These are phyloP conservation scores for Naegleria lovaniensis DNA, from an alignment of 208 protist species.

Conservation along the genomic window DNA sequence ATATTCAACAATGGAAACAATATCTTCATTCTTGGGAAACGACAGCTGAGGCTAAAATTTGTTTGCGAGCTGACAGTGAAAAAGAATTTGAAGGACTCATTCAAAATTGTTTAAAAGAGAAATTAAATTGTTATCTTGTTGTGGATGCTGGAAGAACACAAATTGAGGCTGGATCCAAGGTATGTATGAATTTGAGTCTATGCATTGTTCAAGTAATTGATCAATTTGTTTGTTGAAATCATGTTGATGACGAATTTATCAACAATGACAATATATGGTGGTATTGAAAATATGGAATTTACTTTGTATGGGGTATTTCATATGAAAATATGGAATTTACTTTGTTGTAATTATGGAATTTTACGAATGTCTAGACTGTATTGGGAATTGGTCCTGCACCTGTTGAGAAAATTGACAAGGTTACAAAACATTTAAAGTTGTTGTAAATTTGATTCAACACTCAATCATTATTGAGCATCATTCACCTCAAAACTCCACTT, in stretches of 20 bases:
- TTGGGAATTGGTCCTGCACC: constrained; percentile 70
- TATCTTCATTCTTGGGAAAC: constrained; percentile 44
- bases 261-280: no score
- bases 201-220: no score
- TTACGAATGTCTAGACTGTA: no score
- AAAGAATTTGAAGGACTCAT: constrained; percentile 54
- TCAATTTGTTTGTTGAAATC: no score
- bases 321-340: no score
- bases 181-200: no score
- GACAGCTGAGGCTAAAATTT: constrained; percentile 59
- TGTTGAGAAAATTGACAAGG: constrained; percentile 60
- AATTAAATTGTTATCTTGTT: constrained; percentile 65
- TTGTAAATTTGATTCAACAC: constrained; percentile 47
- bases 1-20: constrained; percentile 43
- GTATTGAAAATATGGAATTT: no score
- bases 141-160: constrained; percentile 83
- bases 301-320: no score
- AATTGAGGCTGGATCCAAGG: constrained; percentile 67
- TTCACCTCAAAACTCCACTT: no score
- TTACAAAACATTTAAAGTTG: constrained; percentile 78
- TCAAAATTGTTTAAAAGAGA: constrained; percentile 43
- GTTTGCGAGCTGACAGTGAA: constrained; percentile 65
- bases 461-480: no score
- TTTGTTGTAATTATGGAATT: no score
- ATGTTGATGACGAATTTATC: no score